phyloP scores from a whole-genome alignment of 2,329 filamentous ascomycete species.

The Talaromyces sp. region DNA sequence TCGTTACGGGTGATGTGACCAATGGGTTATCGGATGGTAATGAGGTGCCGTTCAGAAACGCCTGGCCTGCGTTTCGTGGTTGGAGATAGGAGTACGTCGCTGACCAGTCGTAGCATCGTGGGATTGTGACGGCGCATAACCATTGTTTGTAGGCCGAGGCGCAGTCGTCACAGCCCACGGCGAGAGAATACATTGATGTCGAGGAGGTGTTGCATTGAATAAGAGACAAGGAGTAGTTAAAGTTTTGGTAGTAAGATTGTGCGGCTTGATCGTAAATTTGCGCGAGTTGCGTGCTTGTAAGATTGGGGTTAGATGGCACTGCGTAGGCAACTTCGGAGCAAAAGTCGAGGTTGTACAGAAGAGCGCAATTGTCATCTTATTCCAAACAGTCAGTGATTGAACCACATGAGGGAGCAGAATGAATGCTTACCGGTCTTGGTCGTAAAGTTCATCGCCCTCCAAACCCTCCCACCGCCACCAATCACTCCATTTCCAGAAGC shows the following conservation, averaged over 20 bases:
- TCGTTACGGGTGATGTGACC: constrained; percentile 42
- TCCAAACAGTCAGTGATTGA: neutral
- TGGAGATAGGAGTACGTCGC: constrained; percentile 56
- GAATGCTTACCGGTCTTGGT: constrained; percentile 68
- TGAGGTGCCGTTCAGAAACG: constrained; percentile 66
- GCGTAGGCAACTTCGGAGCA: constrained; percentile 87
- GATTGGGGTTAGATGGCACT: constrained; percentile 75
- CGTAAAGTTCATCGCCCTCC: constrained; percentile 65
- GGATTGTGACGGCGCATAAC: constrained; percentile 91
- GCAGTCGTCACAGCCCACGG: constrained; percentile 72
- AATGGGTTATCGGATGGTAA: constrained; percentile 41
- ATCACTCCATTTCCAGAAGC: constrained; percentile 53
- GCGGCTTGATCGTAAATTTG: constrained; percentile 77
- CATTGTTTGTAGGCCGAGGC: constrained; percentile 80
- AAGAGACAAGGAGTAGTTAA: constrained; percentile 76
- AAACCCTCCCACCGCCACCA: constrained; percentile 74
- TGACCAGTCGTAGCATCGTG: constrained; percentile 82
- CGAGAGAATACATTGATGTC: constrained; percentile 76
- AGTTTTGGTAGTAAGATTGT: constrained; percentile 65
- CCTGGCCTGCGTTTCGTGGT: constrained; percentile 66
- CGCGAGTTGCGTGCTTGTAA: constrained; percentile 60
- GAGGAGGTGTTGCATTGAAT: constrained; percentile 75
- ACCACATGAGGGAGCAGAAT: neutral
- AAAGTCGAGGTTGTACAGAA: constrained; percentile 83
- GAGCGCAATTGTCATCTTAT: constrained; percentile 74